Base-by-base conservation (phyloP, 345 rosid genomes). In the Lenwebbia sp. region DNA sequence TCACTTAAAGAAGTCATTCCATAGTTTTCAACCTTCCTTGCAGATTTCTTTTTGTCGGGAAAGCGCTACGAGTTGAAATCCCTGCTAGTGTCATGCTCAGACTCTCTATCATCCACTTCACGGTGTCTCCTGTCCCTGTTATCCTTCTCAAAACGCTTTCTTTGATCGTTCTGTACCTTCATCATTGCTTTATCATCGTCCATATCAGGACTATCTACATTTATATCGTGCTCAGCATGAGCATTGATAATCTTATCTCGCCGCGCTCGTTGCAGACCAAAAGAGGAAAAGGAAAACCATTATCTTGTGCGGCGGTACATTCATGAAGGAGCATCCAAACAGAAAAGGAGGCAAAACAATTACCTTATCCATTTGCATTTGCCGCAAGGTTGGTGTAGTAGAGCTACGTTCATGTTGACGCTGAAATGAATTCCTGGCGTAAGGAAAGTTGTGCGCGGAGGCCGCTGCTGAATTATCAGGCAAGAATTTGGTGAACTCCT, bases 101-200 rank as follows among this genome's bases (percentile, higher is more conserved):
- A 89, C 89, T 94, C 98, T 91, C 94, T 88, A 85, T 94, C 96
- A 55, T 93, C 95, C 88, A 88, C 91, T 87, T 94, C 96, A 88
- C 90, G 94, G 87, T 88, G 91, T 90, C 92, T 94, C 91, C 94
- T 90, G 90, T 95, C 98, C 89, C 95, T 89, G 84, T 33, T 56
- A 54, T 97, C 99, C 94, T 94, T 96, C 84, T 97, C 98, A n/a
- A 44, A 86, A 14, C 90, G 94, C 87, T 92, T 95, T 89, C 94
- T 94, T 91, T 92, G 98, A 83, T 96, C 98, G 90, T 93, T 95
- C 37, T 90, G 98, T 91, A 90, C 56, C 88, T 94, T 96, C 62
- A 92, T 55, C 87, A 87, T 89, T 82, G 90, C 75, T 89, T 94
- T 96, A 76, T 94, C 96, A 83, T 94, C 96, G 56, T 94, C 96